A percentile compares a stretch with the other conserved stretches of the same genome.
These are phyloP conservation scores for Eucommia ulmoides DNA, from an alignment of 257 asterid species.

Conservation along the genomic window DNA sequence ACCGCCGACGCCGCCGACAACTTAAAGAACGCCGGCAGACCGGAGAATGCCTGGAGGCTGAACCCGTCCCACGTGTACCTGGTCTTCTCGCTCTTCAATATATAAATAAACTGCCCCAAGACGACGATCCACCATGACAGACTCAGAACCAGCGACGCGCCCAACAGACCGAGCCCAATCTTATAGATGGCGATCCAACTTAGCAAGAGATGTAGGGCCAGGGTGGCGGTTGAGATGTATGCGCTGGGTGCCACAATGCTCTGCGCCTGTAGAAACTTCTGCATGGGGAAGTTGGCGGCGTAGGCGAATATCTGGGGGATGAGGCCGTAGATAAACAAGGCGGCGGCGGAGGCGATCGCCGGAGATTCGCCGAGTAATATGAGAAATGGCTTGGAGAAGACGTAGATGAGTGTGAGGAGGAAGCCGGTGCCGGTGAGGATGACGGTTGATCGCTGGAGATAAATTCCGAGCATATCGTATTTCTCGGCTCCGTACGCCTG, in stretches of 20 bases:
- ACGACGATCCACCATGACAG: constrained; percentile 14
- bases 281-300: constrained; percentile 9
- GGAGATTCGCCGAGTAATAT: constrained; percentile 9
- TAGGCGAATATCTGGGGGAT: constrained; percentile 14
- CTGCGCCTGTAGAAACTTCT: constrained; percentile 14
- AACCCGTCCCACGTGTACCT: constrained; percentile 12
- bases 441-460: constrained; percentile 12
- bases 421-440: constrained; percentile 1
- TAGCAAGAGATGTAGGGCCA: background rate
- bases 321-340: constrained; percentile 6
- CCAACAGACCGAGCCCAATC: constrained; percentile 8
- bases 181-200: constrained; percentile 8
- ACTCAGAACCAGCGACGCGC: constrained; percentile 8
- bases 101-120: constrained; percentile 8
- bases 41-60: constrained; percentile 9
- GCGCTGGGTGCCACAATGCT: constrained; percentile 10
- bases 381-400: constrained; percentile 7
- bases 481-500: constrained; percentile 14
- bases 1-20: constrained; percentile 14
- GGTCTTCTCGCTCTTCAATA: constrained; percentile 9
- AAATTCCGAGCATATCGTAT: constrained; percentile 12
- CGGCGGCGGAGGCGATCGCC: constrained; percentile 8
- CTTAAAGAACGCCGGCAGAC: constrained; percentile 6
- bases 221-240: constrained; percentile 5
- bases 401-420: background rate